These are phyloP conservation scores for Cordia subcordata DNA, from an alignment of 257 asterid genomes.

Conservation along the genomic window DNA sequence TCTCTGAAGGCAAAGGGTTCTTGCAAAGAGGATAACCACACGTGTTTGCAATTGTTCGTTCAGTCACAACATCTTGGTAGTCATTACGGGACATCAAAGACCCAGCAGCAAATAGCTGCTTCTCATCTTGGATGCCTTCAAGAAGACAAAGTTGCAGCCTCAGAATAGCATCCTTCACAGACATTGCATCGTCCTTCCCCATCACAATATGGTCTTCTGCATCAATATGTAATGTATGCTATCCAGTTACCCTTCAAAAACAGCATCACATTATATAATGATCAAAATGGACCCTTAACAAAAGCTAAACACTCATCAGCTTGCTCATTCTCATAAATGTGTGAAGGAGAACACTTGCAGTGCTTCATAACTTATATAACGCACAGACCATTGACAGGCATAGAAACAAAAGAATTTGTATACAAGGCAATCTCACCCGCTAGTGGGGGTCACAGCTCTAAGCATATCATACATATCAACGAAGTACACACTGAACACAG, in stretches of 20 bases:
- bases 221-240: background rate
- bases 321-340: too few species aligned
- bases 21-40: slow-evolving; percentile 91
- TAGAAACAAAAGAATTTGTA: too few species aligned
- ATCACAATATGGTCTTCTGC: slow-evolving; percentile 21
- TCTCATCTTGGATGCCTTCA: slow-evolving; percentile 67
- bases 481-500: too few species aligned
- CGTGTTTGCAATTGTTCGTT: slow-evolving; percentile 53
- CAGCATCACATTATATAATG: background rate
- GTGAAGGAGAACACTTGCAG: too few species aligned
- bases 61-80: slow-evolving; percentile 83
- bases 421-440: too few species aligned
- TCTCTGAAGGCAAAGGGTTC: slow-evolving; percentile 54
- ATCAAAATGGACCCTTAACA: too few species aligned
- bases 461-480: too few species aligned
- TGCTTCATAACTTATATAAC: too few species aligned
- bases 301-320: too few species aligned
- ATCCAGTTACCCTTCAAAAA: background rate
- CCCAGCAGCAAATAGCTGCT: slow-evolving; percentile 60
- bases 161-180: slow-evolving; percentile 69
- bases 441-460: too few species aligned
- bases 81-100: slow-evolving; percentile 56
- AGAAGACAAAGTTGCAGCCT: slow-evolving; percentile 74
- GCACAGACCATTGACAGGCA: too few species aligned
- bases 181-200: slow-evolving; percentile 35